Percentiles rank a stretch among this genome's conserved stretches.
phyloP scores from a whole-genome alignment of 768 basidiomycete genomes.

The Boletus barrowsii region DNA sequence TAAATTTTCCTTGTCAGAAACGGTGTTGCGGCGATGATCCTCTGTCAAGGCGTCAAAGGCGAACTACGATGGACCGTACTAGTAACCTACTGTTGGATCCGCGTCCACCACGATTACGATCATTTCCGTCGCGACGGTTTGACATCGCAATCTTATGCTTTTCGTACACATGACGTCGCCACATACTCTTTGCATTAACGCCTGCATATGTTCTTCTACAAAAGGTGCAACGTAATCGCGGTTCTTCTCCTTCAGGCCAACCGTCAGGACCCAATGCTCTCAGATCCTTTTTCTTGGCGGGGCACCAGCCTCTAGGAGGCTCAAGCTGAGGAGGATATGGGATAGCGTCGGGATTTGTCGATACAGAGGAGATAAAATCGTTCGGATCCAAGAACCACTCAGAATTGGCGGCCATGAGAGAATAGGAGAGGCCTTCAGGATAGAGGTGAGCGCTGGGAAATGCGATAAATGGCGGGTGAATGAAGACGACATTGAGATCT shows the following conservation, averaged over 20 bases:
- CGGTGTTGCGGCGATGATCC: slow-evolving; percentile 55
- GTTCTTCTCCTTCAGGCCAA: slow-evolving; percentile 81
- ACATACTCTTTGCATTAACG: slow-evolving; percentile 90
- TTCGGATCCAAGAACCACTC: slow-evolving; percentile 76
- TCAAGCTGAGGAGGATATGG: slow-evolving; percentile 75
- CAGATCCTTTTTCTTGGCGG: slow-evolving; percentile 77
- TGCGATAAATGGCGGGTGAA: slow-evolving; percentile 68
- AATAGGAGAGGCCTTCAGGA: slow-evolving; percentile 69
- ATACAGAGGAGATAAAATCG: slow-evolving; percentile 55
- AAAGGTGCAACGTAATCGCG: slow-evolving; percentile 78
- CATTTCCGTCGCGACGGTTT: slow-evolving; percentile 71
- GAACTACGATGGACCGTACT: slow-evolving; percentile 2
- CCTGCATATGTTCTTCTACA: slow-evolving; percentile 82
- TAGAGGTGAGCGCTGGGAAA: slow-evolving; percentile 62
- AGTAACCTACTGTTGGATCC: slow-evolving; percentile 58
- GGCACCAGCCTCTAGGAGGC: slow-evolving; percentile 84
- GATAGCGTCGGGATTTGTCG: slow-evolving; percentile 50
- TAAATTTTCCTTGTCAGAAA: slow-evolving; percentile 34
- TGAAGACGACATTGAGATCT: slow-evolving; percentile 67
- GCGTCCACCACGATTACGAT: slow-evolving; percentile 58
- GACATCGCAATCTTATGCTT: slow-evolving; percentile 91
- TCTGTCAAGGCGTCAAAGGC: slow-evolving; percentile 38
- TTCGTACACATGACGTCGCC: slow-evolving; percentile 84
- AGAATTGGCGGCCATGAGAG: slow-evolving; percentile 67
- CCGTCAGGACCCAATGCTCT: slow-evolving; percentile 66